Evolutionary conservation across 2,329 filamentous ascomycete genomes (phyloP).

Genomic region (Emergomyces orientalis): DNA sequence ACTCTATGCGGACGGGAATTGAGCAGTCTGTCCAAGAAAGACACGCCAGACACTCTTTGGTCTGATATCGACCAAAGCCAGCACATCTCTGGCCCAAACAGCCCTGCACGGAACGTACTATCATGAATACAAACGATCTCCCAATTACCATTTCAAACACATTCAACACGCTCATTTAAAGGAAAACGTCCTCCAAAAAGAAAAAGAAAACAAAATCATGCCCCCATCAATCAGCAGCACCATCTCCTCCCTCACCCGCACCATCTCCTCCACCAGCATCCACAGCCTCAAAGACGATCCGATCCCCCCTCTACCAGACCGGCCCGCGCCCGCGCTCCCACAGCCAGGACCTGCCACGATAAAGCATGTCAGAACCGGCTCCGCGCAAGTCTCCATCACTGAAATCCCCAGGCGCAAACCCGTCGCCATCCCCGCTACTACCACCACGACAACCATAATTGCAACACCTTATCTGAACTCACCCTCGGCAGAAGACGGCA

Average conservation of each 20-base stretch:
- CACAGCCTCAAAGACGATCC: not conserved
- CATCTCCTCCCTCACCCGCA: conserved; percentile 3
- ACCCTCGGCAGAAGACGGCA: not conserved
- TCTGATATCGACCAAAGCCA: not conserved
- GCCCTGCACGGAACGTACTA: not conserved
- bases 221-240: conserved; percentile 1
- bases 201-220: not conserved
- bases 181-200: not conserved
- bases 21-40: not conserved
- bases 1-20: not conserved
- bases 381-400: conserved; percentile 7
- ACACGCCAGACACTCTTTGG: not conserved
- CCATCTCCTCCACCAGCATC: conserved; percentile 1
- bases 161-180: not conserved
- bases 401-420: conserved; percentile 16
- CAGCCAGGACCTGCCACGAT: not conserved
- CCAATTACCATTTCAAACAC: not conserved
- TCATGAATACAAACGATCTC: not conserved
- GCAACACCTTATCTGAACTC: not conserved
- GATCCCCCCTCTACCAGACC: not conserved
- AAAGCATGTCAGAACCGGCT: conserved; percentile 7
- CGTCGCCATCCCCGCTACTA: conserved; percentile 9
- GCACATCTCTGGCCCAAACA: not conserved
- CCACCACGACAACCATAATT: not conserved
- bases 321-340: not conserved